Evolutionary conservation across 768 basidiomycete species (phyloP), one percentile per base, ranked within the genome.

Genomic region (Strobilomyces dryophilus): DNA sequence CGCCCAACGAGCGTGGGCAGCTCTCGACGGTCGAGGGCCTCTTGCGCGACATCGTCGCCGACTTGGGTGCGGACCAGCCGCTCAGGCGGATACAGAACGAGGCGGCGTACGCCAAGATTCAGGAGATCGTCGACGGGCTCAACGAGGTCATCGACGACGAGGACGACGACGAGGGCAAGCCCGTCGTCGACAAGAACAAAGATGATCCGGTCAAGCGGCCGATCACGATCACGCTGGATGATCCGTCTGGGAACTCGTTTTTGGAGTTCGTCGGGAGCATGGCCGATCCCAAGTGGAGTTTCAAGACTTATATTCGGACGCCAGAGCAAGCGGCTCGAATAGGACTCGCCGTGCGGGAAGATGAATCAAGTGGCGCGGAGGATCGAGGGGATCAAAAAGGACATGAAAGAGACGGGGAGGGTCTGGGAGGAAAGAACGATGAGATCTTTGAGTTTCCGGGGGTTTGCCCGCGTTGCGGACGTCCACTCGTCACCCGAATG

Each of bases 1-100:
- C 97, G 0, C 76, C 89, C 7, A 64, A 64, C 1, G 82, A 84
- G 10, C 83, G 91, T 15, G 95, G 95, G 10, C 93, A 97, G 65
- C 81, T 99, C 12, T 98, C 95, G n/a, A 99, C 93, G 2, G 81
- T 98, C 45, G 97, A 99, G 69, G 95, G 97, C 35, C 81, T 98
- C 57, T 71, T 99, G 31, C 80, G 86, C 26, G 86, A 95, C 59
- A 83, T 93, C 40, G 74, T 89, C 29, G 71, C 84, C 0, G 95
- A 98, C 73, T 79, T 98, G 37, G 76, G 76, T 55, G 72, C 78
- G 53, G 88, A 92, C 54, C 95, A 98, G 63, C 89, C 92, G 0
- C 71, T 98, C 10, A 82, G 97, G 37, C 77, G 82, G 32, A 80
- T 90, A 52, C 85, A 93, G 64, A 84, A 92, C 57, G 84, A 86